A percentile compares a stretch with the other conserved stretches of the same genome.
These are phyloP conservation scores for Amaranthus palmeri DNA, from an alignment of 148 eudicot species.

Conservation along the genomic window DNA sequence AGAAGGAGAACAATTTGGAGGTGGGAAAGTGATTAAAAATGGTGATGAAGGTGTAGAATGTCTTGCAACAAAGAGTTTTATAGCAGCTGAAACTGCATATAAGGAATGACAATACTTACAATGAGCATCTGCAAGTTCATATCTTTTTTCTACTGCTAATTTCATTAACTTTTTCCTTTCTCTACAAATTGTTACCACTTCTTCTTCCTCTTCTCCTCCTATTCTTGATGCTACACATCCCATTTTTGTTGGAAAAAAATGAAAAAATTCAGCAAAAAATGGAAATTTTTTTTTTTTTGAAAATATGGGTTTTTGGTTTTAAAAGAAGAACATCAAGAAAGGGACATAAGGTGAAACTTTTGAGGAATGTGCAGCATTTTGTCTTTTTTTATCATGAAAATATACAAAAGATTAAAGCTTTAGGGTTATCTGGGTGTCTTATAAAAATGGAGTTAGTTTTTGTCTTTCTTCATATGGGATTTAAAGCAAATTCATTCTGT, in stretches of 20 bases:
- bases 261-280: not conserved
- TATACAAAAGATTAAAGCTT: constrained; percentile 24
- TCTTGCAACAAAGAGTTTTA: constrained; percentile 75
- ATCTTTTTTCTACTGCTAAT: constrained; percentile 78
- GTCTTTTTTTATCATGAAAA: constrained; percentile 28
- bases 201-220: constrained; percentile 66
- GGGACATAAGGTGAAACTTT: constrained; percentile 27
- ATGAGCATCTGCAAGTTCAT: constrained; percentile 81
- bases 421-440: constrained; percentile 20
- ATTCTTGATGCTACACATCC: constrained; percentile 95
- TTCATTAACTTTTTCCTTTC: constrained; percentile 74
- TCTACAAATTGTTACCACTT: constrained; percentile 76
- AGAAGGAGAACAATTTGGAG: constrained; percentile 40
- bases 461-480: constrained; percentile 20
- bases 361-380: constrained; percentile 24
- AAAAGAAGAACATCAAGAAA: constrained; percentile 16
- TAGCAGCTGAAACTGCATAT: constrained; percentile 78
- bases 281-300: not conserved
- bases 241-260: constrained; percentile 27
- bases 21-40: constrained; percentile 68
- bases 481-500: constrained; percentile 23
- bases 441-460: constrained; percentile 20
- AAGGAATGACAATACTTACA: constrained; percentile 72
- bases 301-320: constrained; percentile 18
- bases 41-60: constrained; percentile 77